Evolutionary conservation across 495 filamentous ascomycete genomes (phyloP), one percentile per base, ranked within the genome.

Genomic region (Podospora tetraspora): DNA sequence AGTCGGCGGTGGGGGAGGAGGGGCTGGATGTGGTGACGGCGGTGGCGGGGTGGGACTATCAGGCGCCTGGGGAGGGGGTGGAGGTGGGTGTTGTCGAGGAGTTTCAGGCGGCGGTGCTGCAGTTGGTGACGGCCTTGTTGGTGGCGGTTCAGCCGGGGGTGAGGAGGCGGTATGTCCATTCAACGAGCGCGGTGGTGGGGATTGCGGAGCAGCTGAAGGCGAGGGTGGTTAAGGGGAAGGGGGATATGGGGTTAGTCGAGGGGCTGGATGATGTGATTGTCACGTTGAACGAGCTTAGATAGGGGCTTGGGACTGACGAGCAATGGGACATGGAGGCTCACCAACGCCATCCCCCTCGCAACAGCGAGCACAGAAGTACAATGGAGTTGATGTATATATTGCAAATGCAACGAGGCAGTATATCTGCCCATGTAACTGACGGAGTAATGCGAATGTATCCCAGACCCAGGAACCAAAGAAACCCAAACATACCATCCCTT

Each of bases 81-180:
- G 27, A n/a, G 59, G 30, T 68, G 62, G 27, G 71, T 1, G 62
- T 75, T 0, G 72, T 82, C 21, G 70, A 80, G 9, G 86, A 87
- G 58, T 77, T 84, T 34, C 77, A 80, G 37, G 79, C 82, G 3
- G 85, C 83, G 5, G 78, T 79, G 13, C 73, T 86, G 52, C 84
- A 86, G 72, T 77, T 89, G 0, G 81, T 80, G 7, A 76, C 81
- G 9, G 77, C 83, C 27, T 69, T 87, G 59, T 63, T 89, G 64
- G 76, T 62, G 3, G 80, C 80, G 57, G 78, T 82, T 32, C 78
- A 79, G n/a, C 76, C 72, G 3, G 81, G 79, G 1, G 70, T 83
- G 73, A 76, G 73, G 66, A 82, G 73, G 67, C 70, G 83, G n/a
- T 85, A 82, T 64, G 66, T 76, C 4, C 81, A 83, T 57, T 80